A percentile compares a stretch with the other conserved stretches of the same genome.
Conservation (phyloP, 768 basidiomycete species). For the Peribolospora kevripleyi region DNA sequence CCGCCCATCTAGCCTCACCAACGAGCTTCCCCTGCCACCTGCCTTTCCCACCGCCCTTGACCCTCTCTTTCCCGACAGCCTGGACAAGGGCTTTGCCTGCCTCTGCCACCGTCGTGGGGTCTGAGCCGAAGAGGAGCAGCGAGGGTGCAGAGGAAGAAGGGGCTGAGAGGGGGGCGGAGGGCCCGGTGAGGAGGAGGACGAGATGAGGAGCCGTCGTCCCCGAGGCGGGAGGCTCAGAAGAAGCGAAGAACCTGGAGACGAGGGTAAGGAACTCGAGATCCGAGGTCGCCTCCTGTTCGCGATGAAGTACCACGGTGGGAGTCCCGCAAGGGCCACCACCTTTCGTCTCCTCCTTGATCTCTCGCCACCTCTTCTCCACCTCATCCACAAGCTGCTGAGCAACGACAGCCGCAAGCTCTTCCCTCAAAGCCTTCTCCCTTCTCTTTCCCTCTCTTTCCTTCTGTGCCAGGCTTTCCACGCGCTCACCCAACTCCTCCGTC, state of each 20-base stretch:
- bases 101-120: slow-evolving; percentile 33
- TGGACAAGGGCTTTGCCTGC: slow-evolving; percentile 7
- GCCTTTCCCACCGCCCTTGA: slow-evolving; percentile 61
- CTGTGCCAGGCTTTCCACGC: slow-evolving; percentile 40
- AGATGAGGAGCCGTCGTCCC: background rate
- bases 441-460: slow-evolving; percentile 43
- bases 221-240: slow-evolving; percentile 6
- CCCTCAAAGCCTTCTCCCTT: slow-evolving; percentile 25
- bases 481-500: slow-evolving; percentile 38
- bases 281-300: slow-evolving; percentile 14
- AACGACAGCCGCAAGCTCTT: slow-evolving; percentile 33
- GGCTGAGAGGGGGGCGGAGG: background rate
- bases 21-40: slow-evolving; percentile 47
- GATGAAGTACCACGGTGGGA: background rate
- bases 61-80: slow-evolving; percentile 24
- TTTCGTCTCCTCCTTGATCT: background rate
- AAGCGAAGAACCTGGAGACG: background rate
- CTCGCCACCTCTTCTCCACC: background rate
- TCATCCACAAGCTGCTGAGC: slow-evolving; percentile 10
- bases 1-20: too few species aligned
- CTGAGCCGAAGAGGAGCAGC: slow-evolving; percentile 36
- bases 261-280: slow-evolving; percentile 11
- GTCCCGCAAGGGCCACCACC: background rate
- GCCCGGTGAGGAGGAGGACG: too few species aligned
- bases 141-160: slow-evolving; percentile 20